Evolutionary conservation across 2,329 filamentous ascomycete genomes (phyloP).

Genomic region (Cyphellophora europaea): DNA sequence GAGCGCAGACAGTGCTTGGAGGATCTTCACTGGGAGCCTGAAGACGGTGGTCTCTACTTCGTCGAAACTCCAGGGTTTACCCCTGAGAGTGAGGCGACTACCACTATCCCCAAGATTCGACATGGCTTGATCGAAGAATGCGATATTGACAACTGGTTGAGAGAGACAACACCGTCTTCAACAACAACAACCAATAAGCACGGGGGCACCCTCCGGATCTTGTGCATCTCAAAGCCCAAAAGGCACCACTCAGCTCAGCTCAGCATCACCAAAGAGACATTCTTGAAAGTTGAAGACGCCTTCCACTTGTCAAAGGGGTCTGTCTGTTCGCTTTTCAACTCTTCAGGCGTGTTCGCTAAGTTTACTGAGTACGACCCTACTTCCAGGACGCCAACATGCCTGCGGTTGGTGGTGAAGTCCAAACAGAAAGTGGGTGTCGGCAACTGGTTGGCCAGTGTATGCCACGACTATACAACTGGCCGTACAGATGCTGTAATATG

Average conservation of each 20-base stretch:
- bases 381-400: background rate
- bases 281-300: background rate
- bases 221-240: slow-evolving; percentile 1
- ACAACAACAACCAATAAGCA: no score
- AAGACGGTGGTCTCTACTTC: slow-evolving; percentile 1
- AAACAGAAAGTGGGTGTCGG: background rate
- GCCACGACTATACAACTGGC: background rate
- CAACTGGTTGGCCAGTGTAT: background rate
- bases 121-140: no score
- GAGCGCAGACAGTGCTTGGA: background rate
- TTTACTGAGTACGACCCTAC: background rate
- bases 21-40: background rate
- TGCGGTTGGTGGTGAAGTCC: background rate
- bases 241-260: background rate
- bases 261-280: background rate
- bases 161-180: no score
- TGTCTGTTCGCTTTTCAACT: background rate
- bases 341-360: background rate
- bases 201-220: no score
- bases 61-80: background rate
- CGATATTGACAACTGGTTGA: no score
- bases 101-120: no score
- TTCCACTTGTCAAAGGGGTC: background rate
- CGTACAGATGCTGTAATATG: background rate
- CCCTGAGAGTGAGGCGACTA: no score